Base-by-base conservation (phyloP, 1,139 yeast species). In the Kodamaea fungicola region DNA sequence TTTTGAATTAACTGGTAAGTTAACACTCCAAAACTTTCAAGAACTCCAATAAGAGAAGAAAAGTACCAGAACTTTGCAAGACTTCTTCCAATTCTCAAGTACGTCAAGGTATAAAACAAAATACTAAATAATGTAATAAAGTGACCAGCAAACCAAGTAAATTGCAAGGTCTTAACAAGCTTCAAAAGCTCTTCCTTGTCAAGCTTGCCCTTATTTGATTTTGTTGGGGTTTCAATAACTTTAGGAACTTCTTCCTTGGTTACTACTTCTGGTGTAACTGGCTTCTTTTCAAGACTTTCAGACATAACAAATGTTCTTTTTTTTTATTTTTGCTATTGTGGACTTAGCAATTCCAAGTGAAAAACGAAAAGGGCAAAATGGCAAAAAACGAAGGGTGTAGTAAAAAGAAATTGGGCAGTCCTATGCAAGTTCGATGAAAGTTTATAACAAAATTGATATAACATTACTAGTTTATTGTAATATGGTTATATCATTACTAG, bases 1-100 rank as follows among this genome's bases (percentile, higher is more conserved):
- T 62, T 68, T 41, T 54, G 60, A 35, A 62, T 48, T 41, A 58
- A 49, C 52, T 88, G 92, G 61, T 70, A 80, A 23, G 85, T 62
- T 42, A 88, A 84, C 45, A 90, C 78, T 19, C 88, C 89, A 60
- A 87, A 89, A 28, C 95, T 81, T 48, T 73, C 76, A 34, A 86
- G 57, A 6, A 85, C 81, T 10, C 92, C 85, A 8, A 81, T 35
- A 44, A 80, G 80, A 2, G 86, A 73, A 39, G 76, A 53, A 39
- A 76, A 71, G 64, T 86, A 88, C 70, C 83, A 73, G 40, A 59
- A 37, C 52, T 46, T 46, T 71, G 73, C 52, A 48, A 51, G 35
- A 13, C 44, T 26, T 12, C 43, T 49, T 28, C 52, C 52, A 26
- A 54, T 42, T 23, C 47, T 46, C 38, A 52, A 33, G 41, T 51